These are phyloP conservation scores for Verruconis gallopava DNA, from an alignment of 2,329 filamentous ascomycete genomes.

Conservation along the genomic window DNA sequence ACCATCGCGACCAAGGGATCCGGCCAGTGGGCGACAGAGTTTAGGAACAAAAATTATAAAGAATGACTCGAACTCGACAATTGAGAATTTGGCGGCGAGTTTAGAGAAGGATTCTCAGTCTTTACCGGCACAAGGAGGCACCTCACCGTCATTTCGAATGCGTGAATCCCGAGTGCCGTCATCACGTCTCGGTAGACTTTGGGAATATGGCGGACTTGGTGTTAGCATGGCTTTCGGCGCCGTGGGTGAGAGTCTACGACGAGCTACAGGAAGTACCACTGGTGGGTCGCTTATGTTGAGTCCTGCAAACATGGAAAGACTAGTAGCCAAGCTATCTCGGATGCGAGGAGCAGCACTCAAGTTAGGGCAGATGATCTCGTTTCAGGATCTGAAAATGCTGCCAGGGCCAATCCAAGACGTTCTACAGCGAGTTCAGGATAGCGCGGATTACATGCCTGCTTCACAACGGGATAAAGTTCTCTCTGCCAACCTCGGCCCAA, in stretches of 20 bases:
- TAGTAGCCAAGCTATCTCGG: conserved; percentile 82
- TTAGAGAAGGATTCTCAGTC: conserved; percentile 30
- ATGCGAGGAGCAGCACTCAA: conserved; percentile 98
- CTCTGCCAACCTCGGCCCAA: conserved; percentile 58
- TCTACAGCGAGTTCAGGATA: conserved; percentile 85
- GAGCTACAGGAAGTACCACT: conserved; percentile 49
- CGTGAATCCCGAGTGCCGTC: conserved; percentile 84
- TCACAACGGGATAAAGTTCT: conserved; percentile 85
- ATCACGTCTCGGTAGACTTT: conserved; percentile 71
- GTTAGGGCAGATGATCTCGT: conserved; percentile 94
- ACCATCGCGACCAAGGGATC: conserved; percentile 12
- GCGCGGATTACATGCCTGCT: conserved; percentile 94
- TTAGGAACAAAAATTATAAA: conserved; percentile 24
- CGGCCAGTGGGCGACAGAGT: conserved; percentile 22
- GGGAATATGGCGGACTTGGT: conserved; percentile 89
- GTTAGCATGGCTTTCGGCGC: conserved; percentile 93
- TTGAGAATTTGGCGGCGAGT: conserved; percentile 34
- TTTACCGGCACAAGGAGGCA: conserved; percentile 8
- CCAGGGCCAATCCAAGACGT: conserved; percentile 79
- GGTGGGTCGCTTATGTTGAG: conserved; percentile 76
- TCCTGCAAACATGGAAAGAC: conserved; percentile 77
- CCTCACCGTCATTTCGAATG: conserved; percentile 48
- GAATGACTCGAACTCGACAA: conserved; percentile 21
- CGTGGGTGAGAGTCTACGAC: conserved; percentile 69
- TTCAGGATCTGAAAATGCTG: conserved; percentile 93